phyloP scores from a whole-genome alignment of 2,329 filamentous ascomycete genomes.

The Ophiocordyceps robertsii region DNA sequence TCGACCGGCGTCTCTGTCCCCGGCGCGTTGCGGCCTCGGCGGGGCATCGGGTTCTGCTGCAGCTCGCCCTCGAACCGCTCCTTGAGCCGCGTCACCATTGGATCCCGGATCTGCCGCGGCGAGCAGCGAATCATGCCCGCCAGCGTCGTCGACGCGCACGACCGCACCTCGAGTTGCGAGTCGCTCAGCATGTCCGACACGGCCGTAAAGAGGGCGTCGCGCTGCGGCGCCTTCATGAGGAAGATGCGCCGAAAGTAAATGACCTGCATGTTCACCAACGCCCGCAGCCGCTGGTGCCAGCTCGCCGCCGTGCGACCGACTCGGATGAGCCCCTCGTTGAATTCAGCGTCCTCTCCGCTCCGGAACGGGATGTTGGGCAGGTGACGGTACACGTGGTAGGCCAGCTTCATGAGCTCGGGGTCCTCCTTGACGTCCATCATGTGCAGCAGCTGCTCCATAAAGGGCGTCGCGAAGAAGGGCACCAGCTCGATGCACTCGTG shows the following conservation, averaged over 20 bases:
- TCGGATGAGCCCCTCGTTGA: slow-evolving; percentile 74
- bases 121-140: slow-evolving; percentile 98
- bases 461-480: slow-evolving; percentile 77
- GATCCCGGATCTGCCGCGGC: slow-evolving; percentile 62
- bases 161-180: slow-evolving; percentile 81
- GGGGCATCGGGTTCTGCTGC: slow-evolving; percentile 76
- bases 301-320: slow-evolving; percentile 74
- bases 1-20: slow-evolving; percentile 59
- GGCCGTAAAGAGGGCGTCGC: slow-evolving; percentile 72
- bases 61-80: slow-evolving; percentile 67
- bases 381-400: slow-evolving; percentile 94
- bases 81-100: slow-evolving; percentile 64
- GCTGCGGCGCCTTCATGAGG: slow-evolving; percentile 61
- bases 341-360: slow-evolving; percentile 68
- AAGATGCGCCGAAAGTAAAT: slow-evolving; percentile 96
- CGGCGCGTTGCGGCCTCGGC: slow-evolving; percentile 42
- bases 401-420: slow-evolving; percentile 82
- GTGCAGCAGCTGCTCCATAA: slow-evolving; percentile 87
- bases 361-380: slow-evolving; percentile 90
- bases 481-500: slow-evolving; percentile 87
- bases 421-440: slow-evolving; percentile 99
- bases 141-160: slow-evolving; percentile 81
- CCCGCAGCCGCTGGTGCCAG: slow-evolving; percentile 91
- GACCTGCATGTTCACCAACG: slow-evolving; percentile 96
- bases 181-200: slow-evolving; percentile 95